These are phyloP conservation scores for Perilla frutescens DNA, from an alignment of 257 asterid genomes.

Conservation along the genomic window DNA sequence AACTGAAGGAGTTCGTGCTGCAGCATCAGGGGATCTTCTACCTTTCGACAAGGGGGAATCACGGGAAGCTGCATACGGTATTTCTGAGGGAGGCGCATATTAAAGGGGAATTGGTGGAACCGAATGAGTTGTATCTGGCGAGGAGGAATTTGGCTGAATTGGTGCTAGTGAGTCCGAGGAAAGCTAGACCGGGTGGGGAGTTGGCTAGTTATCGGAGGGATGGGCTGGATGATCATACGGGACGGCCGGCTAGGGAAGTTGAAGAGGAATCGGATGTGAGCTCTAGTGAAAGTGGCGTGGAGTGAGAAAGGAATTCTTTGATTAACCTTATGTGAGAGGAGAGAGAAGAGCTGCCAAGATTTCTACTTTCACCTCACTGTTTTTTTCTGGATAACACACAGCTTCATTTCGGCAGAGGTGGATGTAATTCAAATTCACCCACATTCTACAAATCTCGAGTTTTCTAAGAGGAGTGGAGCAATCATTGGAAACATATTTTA, in stretches of 20 bases:
- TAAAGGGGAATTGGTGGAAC: conserved; percentile 82
- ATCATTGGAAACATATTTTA: too few relatives aligned
- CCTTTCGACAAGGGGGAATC: conserved; percentile 81
- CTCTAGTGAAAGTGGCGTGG: conserved; percentile 20
- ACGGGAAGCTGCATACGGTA: conserved; percentile 84
- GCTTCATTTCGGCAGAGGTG: too few relatives aligned
- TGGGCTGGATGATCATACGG: conserved; percentile 46
- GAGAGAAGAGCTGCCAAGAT: background rate
- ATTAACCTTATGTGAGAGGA: too few relatives aligned
- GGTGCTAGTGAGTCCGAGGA: conserved; percentile 74
- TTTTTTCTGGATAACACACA: too few relatives aligned
- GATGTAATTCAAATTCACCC: too few relatives aligned
- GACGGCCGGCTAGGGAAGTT: conserved; percentile 21
- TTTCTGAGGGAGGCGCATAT: conserved; percentile 86
- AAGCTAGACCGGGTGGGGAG: conserved; percentile 54
- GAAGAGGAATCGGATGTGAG: conserved; percentile 42
- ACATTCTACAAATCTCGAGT: too few relatives aligned
- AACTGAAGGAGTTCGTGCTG: conserved; percentile 79
- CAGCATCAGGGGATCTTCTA: conserved; percentile 93
- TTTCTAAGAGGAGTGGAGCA: too few relatives aligned
- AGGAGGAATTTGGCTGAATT: conserved; percentile 76
- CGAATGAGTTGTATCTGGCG: conserved; percentile 77
- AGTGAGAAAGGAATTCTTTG: background rate
- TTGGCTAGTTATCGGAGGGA: conserved; percentile 57
- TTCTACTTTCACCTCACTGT: too few relatives aligned